These are phyloP conservation scores for Leptomonas pyrrhocoris DNA, from an alignment of 208 protist species.

Conservation along the genomic window DNA sequence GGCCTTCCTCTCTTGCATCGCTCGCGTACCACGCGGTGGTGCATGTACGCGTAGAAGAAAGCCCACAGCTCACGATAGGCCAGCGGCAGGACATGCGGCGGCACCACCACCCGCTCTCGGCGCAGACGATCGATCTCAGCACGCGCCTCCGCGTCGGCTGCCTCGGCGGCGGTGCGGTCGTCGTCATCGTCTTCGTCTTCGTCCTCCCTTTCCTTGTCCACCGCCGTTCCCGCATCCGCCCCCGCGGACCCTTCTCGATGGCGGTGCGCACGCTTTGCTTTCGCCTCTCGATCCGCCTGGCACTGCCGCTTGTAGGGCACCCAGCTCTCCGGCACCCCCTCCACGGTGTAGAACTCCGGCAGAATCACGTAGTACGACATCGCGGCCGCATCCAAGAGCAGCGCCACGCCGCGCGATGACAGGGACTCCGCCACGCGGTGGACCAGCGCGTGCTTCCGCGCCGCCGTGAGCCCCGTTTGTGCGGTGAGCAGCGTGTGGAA, in stretches of 20 bases:
- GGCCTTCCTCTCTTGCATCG: background rate
- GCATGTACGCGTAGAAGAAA: constrained; percentile 64
- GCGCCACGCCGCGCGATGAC: constrained; percentile 35
- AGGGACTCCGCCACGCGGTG: constrained; percentile 33
- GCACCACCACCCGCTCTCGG: constrained; percentile 21
- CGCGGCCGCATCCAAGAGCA: constrained; percentile 35
- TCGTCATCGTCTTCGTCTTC: background rate
- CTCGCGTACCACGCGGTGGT: constrained; percentile 21
- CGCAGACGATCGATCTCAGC: constrained; percentile 16
- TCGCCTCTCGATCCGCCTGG: background rate
- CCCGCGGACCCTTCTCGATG: no score
- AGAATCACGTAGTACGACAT: constrained; percentile 50
- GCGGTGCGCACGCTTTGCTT: background rate
- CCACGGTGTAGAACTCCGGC: constrained; percentile 38
- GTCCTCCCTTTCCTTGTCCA: background rate
- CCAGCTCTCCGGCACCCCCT: constrained; percentile 48
- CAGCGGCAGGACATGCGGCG: constrained; percentile 23
- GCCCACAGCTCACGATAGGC: constrained; percentile 54
- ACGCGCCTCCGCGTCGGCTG: constrained; percentile 8
- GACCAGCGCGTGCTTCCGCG: constrained; percentile 34
- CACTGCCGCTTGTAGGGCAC: constrained; percentile 25
- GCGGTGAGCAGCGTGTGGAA: constrained; percentile 23
- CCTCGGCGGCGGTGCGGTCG: background rate
- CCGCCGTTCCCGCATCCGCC: no score
- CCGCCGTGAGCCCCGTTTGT: constrained; percentile 11